Percentiles rank a stretch among this genome's conserved stretches.
phyloP scores from a whole-genome alignment of 495 filamentous ascomycete species.

The Aspergillus cristatus region DNA sequence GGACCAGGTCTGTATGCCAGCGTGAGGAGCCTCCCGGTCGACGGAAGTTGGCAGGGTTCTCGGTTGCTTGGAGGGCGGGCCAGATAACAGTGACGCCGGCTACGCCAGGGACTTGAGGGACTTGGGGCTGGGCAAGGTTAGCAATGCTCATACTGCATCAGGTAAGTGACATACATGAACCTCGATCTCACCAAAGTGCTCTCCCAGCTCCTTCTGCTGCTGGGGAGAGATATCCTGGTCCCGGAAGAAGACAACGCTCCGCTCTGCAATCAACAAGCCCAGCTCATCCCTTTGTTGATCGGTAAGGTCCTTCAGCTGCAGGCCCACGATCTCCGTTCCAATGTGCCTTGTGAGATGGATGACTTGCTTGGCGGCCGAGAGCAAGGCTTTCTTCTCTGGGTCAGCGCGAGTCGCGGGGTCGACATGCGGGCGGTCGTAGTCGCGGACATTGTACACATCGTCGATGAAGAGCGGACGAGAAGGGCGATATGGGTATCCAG shows the following conservation, averaged over 20 bases:
- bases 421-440: constrained; percentile 45
- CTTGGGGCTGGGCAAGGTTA: constrained; percentile 47
- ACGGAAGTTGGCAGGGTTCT: constrained; percentile 47
- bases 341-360: constrained; percentile 57
- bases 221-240: constrained; percentile 63
- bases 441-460: constrained; percentile 54
- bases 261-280: constrained; percentile 60
- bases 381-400: constrained; percentile 53
- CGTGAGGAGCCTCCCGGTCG: constrained; percentile 53
- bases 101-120: constrained; percentile 57
- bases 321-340: constrained; percentile 61
- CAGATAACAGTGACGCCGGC: constrained; percentile 58
- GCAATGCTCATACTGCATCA: not conserved
- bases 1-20: constrained; percentile 66
- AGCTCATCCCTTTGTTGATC: constrained; percentile 61
- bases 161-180: constrained; percentile 45
- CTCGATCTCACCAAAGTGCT: constrained; percentile 59
- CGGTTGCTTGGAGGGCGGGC: constrained; percentile 53
- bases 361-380: constrained; percentile 57
- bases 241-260: constrained; percentile 69
- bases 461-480: constrained; percentile 55
- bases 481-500: constrained; percentile 60
- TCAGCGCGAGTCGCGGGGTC: constrained; percentile 59
- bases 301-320: constrained; percentile 61
- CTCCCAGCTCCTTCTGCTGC: constrained; percentile 56